Percentiles rank a stretch among this genome's conserved stretches.
phyloP scores from a whole-genome alignment of 805 yeast species.

The Tanozyma kutaoensis region DNA sequence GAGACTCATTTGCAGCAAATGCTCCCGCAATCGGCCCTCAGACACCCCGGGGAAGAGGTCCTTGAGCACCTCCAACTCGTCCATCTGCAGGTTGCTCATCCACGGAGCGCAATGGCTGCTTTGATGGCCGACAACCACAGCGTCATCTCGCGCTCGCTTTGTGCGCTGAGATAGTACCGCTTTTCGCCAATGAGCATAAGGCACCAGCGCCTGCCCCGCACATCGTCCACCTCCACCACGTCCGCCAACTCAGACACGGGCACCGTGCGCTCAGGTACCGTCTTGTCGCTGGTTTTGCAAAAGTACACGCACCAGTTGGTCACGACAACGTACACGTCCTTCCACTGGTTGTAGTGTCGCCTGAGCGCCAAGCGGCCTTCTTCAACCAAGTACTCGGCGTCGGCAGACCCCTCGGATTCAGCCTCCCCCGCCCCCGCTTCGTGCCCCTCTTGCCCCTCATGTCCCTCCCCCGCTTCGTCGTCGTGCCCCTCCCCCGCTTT shows the following conservation, averaged over 20 bases:
- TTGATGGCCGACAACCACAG: conserved; percentile 37
- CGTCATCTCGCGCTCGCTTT: conserved; percentile 30
- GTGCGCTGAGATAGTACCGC: conserved; percentile 30
- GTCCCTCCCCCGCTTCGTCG: too few species aligned
- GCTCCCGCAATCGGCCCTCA: too few species aligned
- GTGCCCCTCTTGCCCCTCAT: too few species aligned
- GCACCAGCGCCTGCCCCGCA: conserved; percentile 29
- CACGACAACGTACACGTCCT: conserved; percentile 25
- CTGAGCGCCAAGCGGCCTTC: conserved; percentile 28
- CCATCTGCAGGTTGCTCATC: too few species aligned
- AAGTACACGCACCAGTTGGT: conserved; percentile 27
- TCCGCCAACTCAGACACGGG: conserved; percentile 22
- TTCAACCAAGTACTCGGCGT: conserved; percentile 15
- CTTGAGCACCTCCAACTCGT: too few species aligned
- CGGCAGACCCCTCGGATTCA: conserved; percentile 1
- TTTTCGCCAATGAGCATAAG: conserved; percentile 32
- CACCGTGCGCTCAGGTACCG: conserved; percentile 16
- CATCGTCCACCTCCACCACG: conserved; percentile 36
- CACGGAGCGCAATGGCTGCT: conserved; percentile 11
- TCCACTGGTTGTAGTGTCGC: conserved; percentile 36
- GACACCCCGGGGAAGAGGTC: too few species aligned
- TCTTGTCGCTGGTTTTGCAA: conserved; percentile 16
- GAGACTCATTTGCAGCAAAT: too few species aligned
- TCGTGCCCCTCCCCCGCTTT: too few species aligned
- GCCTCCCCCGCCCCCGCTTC: background rate